phyloP scores from a whole-genome alignment of 805 yeast genomes.

The Myxozyma neotropica region DNA sequence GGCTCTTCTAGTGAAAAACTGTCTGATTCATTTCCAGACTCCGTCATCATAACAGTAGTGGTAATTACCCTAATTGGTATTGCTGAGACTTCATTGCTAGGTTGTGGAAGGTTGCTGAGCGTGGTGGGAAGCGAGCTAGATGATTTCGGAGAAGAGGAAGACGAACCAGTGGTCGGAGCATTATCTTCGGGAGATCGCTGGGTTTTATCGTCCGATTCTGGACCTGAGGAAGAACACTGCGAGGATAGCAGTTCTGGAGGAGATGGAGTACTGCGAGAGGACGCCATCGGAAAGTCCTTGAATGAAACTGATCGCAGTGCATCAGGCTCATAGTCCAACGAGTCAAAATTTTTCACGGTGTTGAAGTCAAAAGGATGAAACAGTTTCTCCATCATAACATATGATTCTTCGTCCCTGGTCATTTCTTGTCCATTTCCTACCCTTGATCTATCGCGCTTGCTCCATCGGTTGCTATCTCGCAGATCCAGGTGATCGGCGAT shows the following conservation, averaged over 20 bases:
- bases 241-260: background rate
- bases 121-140: background rate
- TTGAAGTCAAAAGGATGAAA: constrained; percentile 18
- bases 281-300: background rate
- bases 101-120: background rate
- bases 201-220: background rate
- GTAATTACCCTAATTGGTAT: constrained; percentile 1
- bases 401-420: constrained; percentile 10
- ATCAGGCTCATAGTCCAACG: background rate
- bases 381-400: constrained; percentile 2
- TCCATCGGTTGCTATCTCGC: background rate
- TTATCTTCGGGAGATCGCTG: background rate
- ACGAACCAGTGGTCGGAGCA: background rate
- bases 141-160: background rate
- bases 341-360: background rate
- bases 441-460: background rate
- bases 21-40: background rate
- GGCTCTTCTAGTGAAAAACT: background rate
- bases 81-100: background rate
- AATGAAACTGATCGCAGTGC: background rate
- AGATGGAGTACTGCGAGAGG: background rate
- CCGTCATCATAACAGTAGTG: background rate
- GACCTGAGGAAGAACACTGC: background rate
- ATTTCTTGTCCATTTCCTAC: background rate
- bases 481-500: constrained; percentile 14